These are phyloP conservation scores for Phlyctochytrium bullatum DNA, from an alignment of 192 early-diverging fungal genomes.

Conservation along the genomic window DNA sequence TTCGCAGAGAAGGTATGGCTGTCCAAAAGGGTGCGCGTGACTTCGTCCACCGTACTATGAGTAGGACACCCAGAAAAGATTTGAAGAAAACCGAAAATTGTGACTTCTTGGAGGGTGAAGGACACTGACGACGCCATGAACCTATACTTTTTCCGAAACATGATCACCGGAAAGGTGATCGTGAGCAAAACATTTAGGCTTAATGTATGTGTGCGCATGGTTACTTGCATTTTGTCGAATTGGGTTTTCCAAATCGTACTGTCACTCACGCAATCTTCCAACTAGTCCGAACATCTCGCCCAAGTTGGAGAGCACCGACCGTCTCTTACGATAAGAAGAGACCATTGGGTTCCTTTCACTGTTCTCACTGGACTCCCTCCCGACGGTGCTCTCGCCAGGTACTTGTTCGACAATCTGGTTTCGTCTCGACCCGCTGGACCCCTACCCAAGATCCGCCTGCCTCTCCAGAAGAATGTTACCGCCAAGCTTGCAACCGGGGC, in stretches of 20 bases:
- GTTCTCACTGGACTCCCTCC: slow-evolving; percentile 36
- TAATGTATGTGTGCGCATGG: slow-evolving; percentile 17
- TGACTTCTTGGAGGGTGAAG: too few species aligned
- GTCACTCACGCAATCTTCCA: neutral
- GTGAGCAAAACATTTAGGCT: slow-evolving; percentile 37
- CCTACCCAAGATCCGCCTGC: slow-evolving; percentile 15
- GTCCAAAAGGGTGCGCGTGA: too few species aligned
- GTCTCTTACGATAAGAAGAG: slow-evolving; percentile 30
- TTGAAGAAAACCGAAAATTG: too few species aligned
- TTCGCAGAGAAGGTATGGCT: too few species aligned
- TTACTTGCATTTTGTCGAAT: too few species aligned
- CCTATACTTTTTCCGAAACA: slow-evolving; percentile 50
- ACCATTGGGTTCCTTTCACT: slow-evolving; percentile 54
- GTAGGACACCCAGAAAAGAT: too few species aligned
- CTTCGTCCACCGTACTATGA: too few species aligned
- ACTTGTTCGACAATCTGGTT: neutral
- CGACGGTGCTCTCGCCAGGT: neutral
- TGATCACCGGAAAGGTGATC: slow-evolving; percentile 42
- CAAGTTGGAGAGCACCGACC: slow-evolving; percentile 47
- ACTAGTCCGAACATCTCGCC: slow-evolving; percentile 22
- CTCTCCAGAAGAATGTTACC: slow-evolving; percentile 5
- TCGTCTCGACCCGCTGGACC: neutral
- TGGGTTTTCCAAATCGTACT: neutral
- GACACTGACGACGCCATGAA: too few species aligned
- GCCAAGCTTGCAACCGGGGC: neutral